Conservation (phyloP, 768 basidiomycete genomes). For the Hypsizygus marmoreus region DNA sequence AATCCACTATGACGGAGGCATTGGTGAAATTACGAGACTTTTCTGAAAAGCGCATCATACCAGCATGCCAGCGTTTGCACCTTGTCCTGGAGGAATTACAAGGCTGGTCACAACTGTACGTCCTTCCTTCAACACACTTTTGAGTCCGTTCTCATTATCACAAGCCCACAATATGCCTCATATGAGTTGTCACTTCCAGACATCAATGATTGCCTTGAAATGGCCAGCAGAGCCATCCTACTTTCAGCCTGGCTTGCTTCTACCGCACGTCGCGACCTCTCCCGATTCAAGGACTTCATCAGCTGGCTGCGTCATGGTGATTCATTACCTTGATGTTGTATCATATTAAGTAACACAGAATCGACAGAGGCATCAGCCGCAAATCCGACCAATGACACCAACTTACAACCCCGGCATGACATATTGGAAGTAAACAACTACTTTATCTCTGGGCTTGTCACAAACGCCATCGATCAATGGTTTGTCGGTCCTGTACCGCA, state of each 20-base stretch:
- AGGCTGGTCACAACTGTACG: conserved; percentile 77
- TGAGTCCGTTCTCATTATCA: conserved; percentile 15
- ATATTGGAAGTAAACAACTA: conserved; percentile 82
- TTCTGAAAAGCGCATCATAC: conserved; percentile 67
- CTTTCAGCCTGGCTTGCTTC: conserved; percentile 70
- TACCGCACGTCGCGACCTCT: conserved; percentile 65
- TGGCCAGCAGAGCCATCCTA: conserved; percentile 59
- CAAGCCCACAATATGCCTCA: conserved; percentile 56
- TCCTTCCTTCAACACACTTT: conserved; percentile 8
- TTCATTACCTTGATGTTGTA: conserved; percentile 16
- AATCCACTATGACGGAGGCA: conserved; percentile 69
- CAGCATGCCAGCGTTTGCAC: conserved; percentile 76
- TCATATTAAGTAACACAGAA: conserved; percentile 10
- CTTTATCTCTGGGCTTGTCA: conserved; percentile 66
- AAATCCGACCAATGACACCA: conserved; percentile 54
- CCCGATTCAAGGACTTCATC: conserved; percentile 78
- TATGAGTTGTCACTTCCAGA: conserved; percentile 58
- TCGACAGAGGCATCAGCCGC: conserved; percentile 48
- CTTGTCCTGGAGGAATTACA: conserved; percentile 75
- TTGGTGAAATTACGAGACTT: conserved; percentile 73
- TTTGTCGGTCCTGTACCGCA: conserved; percentile 65
- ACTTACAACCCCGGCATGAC: conserved; percentile 61
- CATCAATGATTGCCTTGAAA: conserved; percentile 52
- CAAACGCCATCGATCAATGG: conserved; percentile 77
- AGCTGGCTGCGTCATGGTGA: conserved; percentile 76